These are phyloP conservation scores for Glycine soja DNA, from an alignment of 306 rosid species.

Conservation along the genomic window DNA sequence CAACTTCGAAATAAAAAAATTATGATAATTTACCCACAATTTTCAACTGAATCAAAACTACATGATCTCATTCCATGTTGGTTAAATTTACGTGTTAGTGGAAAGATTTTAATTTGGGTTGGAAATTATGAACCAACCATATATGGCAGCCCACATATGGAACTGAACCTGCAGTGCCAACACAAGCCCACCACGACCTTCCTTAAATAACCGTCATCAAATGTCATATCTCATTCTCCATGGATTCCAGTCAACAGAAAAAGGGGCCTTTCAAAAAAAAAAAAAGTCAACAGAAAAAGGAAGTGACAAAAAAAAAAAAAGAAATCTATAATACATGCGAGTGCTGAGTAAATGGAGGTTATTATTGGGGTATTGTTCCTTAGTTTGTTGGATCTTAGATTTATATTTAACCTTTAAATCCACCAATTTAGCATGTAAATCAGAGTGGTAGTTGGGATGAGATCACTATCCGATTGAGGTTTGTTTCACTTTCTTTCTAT, in stretches of 20 bases:
- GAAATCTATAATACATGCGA: neutral
- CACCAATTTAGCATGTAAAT: slow-evolving; percentile 50
- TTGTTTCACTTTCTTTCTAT: slow-evolving; percentile 29
- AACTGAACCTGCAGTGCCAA: too few species aligned
- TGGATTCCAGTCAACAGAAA: neutral
- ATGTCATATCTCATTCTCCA: neutral
- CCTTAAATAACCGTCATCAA: neutral
- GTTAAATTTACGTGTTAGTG: too few species aligned
- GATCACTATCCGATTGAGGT: slow-evolving; percentile 9
- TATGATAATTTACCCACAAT: too few species aligned
- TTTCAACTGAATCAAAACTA: too few species aligned
- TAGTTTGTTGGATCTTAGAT: slow-evolving; percentile 22
- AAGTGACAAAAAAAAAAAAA: neutral
- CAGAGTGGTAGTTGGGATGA: slow-evolving; percentile 51
- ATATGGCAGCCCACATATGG: neutral
- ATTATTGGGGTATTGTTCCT: neutral
- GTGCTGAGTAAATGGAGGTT: neutral
- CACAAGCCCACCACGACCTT: too few species aligned
- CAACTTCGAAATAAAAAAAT: too few species aligned
- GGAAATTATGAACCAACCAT: neutral
- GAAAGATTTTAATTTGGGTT: neutral
- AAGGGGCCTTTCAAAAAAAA: neutral
- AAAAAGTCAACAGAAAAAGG: neutral
- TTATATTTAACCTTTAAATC: slow-evolving; percentile 39
- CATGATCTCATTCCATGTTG: too few species aligned